Percentiles rank a stretch among this genome's conserved stretches.
These are phyloP conservation scores for Zygotorulaspora mrakii DNA, from an alignment of 1,139 yeast genomes.

Conservation along the genomic window DNA sequence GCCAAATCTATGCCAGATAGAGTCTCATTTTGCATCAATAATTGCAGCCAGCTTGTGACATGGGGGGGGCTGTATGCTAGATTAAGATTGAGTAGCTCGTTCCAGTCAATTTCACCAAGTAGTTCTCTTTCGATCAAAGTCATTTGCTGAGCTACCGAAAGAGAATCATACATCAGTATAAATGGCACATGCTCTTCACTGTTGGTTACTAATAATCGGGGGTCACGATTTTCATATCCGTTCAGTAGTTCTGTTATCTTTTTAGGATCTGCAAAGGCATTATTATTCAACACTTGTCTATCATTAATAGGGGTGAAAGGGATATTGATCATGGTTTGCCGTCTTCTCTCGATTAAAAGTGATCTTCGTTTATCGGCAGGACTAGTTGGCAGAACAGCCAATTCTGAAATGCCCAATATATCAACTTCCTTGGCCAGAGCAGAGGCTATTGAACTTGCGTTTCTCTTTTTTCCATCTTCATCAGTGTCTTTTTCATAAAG, in stretches of 20 bases:
- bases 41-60: slow-evolving; percentile 82
- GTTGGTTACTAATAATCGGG: slow-evolving; percentile 26
- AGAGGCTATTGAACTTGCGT: slow-evolving; percentile 21
- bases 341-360: slow-evolving; percentile 38
- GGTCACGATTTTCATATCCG: slow-evolving; percentile 29
- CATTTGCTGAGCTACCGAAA: slow-evolving; percentile 68
- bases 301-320: slow-evolving; percentile 25
- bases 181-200: slow-evolving; percentile 66
- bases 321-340: slow-evolving; percentile 37
- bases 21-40: slow-evolving; percentile 57
- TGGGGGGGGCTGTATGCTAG: slow-evolving; percentile 69
- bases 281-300: slow-evolving; percentile 3
- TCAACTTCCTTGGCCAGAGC: slow-evolving; percentile 35
- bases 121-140: slow-evolving; percentile 85
- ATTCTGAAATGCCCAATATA: slow-evolving; percentile 29
- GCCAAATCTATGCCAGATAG: slow-evolving; percentile 77
- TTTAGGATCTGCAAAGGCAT: slow-evolving; percentile 14
- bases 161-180: slow-evolving; percentile 65
- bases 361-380: slow-evolving; percentile 33
- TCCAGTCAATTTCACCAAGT: slow-evolving; percentile 85
- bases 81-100: slow-evolving; percentile 71
- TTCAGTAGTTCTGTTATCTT: slow-evolving; percentile 27
- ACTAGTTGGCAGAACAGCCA: slow-evolving; percentile 17
- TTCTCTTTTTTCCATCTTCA: slow-evolving; percentile 11
- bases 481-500: slow-evolving; percentile 35